Evolutionary conservation across 345 rosid genomes (phyloP), one percentile per base, ranked within the genome.

Genomic region (Boechera stricta): DNA sequence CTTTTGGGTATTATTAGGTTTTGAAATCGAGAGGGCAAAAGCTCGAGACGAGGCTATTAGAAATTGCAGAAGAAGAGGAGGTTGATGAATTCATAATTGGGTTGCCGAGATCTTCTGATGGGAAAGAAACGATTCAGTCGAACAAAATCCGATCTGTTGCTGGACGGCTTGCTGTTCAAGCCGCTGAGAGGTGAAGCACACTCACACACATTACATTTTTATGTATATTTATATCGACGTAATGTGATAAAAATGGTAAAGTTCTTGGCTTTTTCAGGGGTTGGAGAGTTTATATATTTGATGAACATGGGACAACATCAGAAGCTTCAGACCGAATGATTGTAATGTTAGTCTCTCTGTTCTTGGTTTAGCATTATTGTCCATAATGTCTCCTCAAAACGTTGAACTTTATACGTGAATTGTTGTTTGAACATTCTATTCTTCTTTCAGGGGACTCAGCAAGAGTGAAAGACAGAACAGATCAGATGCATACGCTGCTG

Each of bases 81-180:
- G 97, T 53, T 53, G 94, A 92, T 80, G 98, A 92, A 68, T 89
- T 94, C 61, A 85, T 92, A 59, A 82, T 92, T 77, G 96, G 98
- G 55, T 86, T 94, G 61, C 97, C 97, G 10, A 88, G 80, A 85
- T 89, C 98, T 66, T 80, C 76, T 28, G 91, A 92, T 60, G 95
- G 98, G 18, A 88, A 85, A 49, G 98, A 94, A 78, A 92, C 92
- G 8, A 60, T 85, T 77, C 97, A 89, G 67, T 92, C 97, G 16
- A 92, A 92, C 58, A 92, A 88, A 86, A 86, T 92, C 61, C 89
- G 97, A 2, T 87, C 97, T 45, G 84, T 92, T 42, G 95, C 91
- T 1, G 98, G 96, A 79, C 79, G 97, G 28, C 86, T 94, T 33
- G 90, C 95, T 0, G 84, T 86, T 80, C 85, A 81, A 67, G 98